phyloP scores from a whole-genome alignment of 768 basidiomycete species.

The Tricholoma furcatifolium region DNA sequence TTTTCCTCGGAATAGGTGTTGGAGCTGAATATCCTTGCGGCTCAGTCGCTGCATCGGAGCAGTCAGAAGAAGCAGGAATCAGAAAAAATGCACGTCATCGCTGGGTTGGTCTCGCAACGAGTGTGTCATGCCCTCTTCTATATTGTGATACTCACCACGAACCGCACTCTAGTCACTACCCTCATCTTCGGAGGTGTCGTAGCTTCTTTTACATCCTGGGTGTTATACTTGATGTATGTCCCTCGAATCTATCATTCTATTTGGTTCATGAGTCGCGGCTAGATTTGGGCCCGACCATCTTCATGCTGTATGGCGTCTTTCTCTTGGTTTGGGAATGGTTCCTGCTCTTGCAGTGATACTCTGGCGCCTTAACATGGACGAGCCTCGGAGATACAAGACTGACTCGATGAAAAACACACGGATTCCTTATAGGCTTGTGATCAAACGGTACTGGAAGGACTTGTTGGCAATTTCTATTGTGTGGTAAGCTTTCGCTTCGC shows the following conservation, averaged over 20 bases:
- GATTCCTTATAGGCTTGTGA: conserved; percentile 76
- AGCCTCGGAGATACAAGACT: conserved; percentile 71
- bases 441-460: conserved; percentile 75
- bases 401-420: conserved; percentile 73
- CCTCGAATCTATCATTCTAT: not conserved
- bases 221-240: conserved; percentile 76
- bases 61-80: conserved; percentile 79
- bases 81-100: conserved; percentile 75
- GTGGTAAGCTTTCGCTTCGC: conserved; percentile 46
- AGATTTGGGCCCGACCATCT: conserved; percentile 79
- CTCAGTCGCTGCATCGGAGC: conserved; percentile 83
- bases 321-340: conserved; percentile 77
- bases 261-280: conserved; percentile 22
- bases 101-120: conserved; percentile 87
- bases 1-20: conserved; percentile 84
- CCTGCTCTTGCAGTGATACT: conserved; percentile 77
- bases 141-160: not conserved
- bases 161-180: conserved; percentile 59
- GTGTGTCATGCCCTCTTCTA: conserved; percentile 41
- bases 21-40: conserved; percentile 91
- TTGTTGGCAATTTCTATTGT: conserved; percentile 69
- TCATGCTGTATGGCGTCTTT: conserved; percentile 81
- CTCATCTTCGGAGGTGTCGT: conserved; percentile 80
- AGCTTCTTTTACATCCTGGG: conserved; percentile 75
- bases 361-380: conserved; percentile 83